These are phyloP conservation scores for Penicillium pulvis DNA, from an alignment of 495 filamentous ascomycete genomes.

Conservation along the genomic window DNA sequence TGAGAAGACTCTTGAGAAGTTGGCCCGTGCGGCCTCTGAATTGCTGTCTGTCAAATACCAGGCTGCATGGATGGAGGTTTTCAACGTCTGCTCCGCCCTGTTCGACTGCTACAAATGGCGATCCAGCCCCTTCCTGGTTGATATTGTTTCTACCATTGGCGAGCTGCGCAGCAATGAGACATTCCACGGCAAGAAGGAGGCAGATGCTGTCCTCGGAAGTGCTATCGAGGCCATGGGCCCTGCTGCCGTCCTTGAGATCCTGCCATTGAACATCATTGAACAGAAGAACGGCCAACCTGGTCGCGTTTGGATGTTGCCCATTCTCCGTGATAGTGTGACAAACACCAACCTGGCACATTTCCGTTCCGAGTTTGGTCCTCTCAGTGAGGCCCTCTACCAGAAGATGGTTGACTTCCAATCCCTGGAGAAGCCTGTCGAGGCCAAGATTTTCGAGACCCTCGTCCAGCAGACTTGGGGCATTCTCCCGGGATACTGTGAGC, in stretches of 20 bases:
- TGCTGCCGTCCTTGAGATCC: slow-evolving; percentile 70
- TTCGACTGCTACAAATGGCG: slow-evolving; percentile 88
- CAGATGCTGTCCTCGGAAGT: slow-evolving; percentile 82
- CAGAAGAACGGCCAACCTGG: slow-evolving; percentile 76
- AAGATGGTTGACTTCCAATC: slow-evolving; percentile 76
- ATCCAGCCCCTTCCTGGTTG: slow-evolving; percentile 70
- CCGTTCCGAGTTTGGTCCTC: slow-evolving; percentile 76
- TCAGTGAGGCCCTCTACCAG: slow-evolving; percentile 90
- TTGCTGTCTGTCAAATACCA: slow-evolving; percentile 90
- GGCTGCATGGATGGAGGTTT: slow-evolving; percentile 92
- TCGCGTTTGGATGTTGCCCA: slow-evolving; percentile 90
- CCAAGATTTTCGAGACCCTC: slow-evolving; percentile 96
- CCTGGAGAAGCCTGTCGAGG: slow-evolving; percentile 84
- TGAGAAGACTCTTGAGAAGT: slow-evolving; percentile 76
- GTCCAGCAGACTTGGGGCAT: slow-evolving; percentile 94
- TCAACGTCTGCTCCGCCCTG: slow-evolving; percentile 83
- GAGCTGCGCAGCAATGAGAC: slow-evolving; percentile 86
- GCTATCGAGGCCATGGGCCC: slow-evolving; percentile 90
- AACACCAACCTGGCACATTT: slow-evolving; percentile 89
- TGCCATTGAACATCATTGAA: slow-evolving; percentile 82
- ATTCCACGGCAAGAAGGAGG: slow-evolving; percentile 93
- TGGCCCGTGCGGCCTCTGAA: slow-evolving; percentile 66
- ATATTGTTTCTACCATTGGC: slow-evolving; percentile 74
- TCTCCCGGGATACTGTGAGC: slow-evolving; percentile 92
- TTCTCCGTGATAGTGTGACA: slow-evolving; percentile 79